Base-by-base conservation (phyloP, 1,284 basidiomycete genomes). In the Ustilago curta region DNA sequence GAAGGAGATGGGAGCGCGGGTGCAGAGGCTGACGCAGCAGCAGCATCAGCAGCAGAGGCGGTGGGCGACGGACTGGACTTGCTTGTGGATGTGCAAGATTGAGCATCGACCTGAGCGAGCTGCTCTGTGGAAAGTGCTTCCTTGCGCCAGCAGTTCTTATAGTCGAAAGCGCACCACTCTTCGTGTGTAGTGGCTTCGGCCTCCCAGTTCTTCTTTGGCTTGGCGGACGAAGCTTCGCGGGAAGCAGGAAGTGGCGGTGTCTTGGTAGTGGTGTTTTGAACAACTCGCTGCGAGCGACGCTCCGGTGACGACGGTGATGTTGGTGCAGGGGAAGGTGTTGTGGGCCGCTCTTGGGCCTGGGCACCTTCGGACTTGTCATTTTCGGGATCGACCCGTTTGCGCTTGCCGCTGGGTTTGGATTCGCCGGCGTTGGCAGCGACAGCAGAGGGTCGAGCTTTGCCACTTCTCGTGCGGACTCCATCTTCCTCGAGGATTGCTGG, bases 81-180 rank as follows among this genome's bases (percentile, higher is more conserved):
- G 58, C 19, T 47, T 32, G 55, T 23, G 9, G 62, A 37, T 21
- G 56, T 25, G 27, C 23, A 1, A 19, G 50, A 7, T 16, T 54
- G 39, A 11, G n/a, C 23, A 6, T 55, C 44, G n/a, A 63, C 49
- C 12, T 25, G 52, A 0, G 45, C 58, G 25, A 68, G 51, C 43
- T 76, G 68, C 14, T 72, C 62, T 42, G 35, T 53, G 18, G 72
- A 67, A n/a, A 78, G 68, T 3, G 76, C 80, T 57, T 84, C 83
- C 11, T 63, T 60, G 45, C 74, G 70, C 83, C 83, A 84, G 56
- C 70, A 69, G 25, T 63, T 50, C 43, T 70, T 27, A 53, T 81
- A 78, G 55, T 84, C 81, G 45, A 84, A 84, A 3, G 61, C 57
- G 21, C 66, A 53, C 83, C 83, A 84, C 44, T 83, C 81, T 4